Conservation (phyloP, 2,329 filamentous ascomycete species). For the Pleurostoma richardsiae region DNA sequence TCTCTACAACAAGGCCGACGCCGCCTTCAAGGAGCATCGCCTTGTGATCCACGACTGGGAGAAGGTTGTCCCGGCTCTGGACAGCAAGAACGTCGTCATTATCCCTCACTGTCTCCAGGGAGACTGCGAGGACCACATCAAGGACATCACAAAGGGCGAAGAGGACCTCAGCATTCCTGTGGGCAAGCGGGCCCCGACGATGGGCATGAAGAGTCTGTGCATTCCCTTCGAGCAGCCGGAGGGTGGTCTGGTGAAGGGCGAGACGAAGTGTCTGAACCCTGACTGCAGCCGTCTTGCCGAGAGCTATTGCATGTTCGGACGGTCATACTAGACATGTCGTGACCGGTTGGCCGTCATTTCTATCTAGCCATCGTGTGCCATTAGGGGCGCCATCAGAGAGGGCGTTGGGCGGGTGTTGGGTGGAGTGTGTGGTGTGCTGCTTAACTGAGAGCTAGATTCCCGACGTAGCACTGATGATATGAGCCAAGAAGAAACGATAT, state of each 20-base stretch:
- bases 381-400: too few relatives aligned
- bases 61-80: constrained; percentile 83
- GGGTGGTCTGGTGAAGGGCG: constrained; percentile 69
- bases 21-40: constrained; percentile 73
- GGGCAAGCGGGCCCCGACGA: constrained; percentile 48
- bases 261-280: constrained; percentile 89
- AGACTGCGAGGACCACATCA: constrained; percentile 90
- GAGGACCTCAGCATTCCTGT: constrained; percentile 52
- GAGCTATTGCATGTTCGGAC: constrained; percentile 90
- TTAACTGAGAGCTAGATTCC: too few relatives aligned
- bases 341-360: too few relatives aligned
- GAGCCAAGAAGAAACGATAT: too few relatives aligned
- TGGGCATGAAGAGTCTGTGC: constrained; percentile 68
- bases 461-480: too few relatives aligned
- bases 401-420: too few relatives aligned
- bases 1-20: constrained; percentile 72
- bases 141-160: constrained; percentile 80
- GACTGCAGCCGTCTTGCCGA: constrained; percentile 73
- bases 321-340: constrained; percentile 49
- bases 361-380: too few relatives aligned
- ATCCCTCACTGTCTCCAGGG: constrained; percentile 82
- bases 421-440: too few relatives aligned
- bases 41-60: constrained; percentile 82
- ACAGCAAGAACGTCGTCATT: constrained; percentile 86
- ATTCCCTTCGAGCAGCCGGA: constrained; percentile 81